phyloP scores from a whole-genome alignment of 1,139 yeast species.

The Geotrichum fermentans region DNA sequence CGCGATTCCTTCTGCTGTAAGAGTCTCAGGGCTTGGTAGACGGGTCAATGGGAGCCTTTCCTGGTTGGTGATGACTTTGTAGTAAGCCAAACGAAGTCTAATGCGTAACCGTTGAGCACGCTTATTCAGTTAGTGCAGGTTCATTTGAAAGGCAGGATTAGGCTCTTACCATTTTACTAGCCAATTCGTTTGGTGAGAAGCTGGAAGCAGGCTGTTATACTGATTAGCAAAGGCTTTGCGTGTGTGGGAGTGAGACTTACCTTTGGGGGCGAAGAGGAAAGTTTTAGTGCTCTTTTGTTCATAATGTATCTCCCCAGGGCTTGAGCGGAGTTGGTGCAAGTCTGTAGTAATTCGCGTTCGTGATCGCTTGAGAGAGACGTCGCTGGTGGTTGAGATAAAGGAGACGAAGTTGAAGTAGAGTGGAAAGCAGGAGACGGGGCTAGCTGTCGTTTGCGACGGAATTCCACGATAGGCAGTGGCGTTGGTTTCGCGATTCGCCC shows the following conservation, averaged over 20 bases:
- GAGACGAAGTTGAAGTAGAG: not conserved
- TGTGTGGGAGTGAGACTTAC: not conserved
- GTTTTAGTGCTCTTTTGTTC: not conserved
- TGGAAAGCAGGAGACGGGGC: not conserved
- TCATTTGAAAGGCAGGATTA: too few relatives aligned
- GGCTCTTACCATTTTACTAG: constrained; percentile 1
- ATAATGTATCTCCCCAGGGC: constrained; percentile 10
- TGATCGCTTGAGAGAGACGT: not conserved
- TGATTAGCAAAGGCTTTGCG: not conserved
- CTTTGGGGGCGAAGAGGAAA: constrained; percentile 1
- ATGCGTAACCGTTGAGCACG: constrained; percentile 10
- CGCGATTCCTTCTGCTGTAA: not conserved
- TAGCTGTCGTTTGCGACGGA: not conserved
- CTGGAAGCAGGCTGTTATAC: not conserved
- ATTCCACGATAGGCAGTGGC: not conserved
- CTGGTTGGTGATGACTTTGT: constrained; percentile 15
- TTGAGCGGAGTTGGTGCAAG: constrained; percentile 12
- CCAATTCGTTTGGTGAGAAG: not conserved
- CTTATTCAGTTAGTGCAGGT: too few relatives aligned
- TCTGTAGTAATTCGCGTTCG: constrained; percentile 5
- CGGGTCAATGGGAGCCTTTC: constrained; percentile 3
- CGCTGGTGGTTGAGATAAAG: not conserved
- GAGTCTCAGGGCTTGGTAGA: not conserved
- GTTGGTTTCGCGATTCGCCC: constrained; percentile 2
- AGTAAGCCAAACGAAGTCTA: constrained; percentile 12